These are phyloP conservation scores for Vigna reflexopilosa DNA, from an alignment of 306 rosid genomes.

Conservation along the genomic window DNA sequence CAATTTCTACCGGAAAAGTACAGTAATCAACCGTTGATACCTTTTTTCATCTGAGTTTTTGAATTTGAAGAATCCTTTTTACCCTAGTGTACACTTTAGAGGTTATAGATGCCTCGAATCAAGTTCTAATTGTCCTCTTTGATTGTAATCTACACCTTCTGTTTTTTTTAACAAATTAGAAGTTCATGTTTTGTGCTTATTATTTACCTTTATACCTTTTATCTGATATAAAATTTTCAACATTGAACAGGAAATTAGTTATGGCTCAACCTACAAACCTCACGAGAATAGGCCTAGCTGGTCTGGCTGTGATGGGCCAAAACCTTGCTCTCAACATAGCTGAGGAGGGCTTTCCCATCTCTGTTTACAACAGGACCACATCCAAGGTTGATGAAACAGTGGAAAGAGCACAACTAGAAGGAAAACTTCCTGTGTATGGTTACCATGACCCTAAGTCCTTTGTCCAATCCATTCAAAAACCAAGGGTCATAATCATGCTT, in stretches of 20 bases:
- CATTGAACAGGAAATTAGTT: constrained; percentile 50
- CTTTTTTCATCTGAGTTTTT: too few relatives aligned
- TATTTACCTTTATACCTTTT: background rate
- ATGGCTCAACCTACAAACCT: constrained; percentile 61
- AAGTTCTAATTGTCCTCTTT: constrained; percentile 2
- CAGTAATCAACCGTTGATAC: too few relatives aligned
- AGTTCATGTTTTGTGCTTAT: background rate
- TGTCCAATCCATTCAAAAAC: constrained; percentile 77
- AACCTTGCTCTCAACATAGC: constrained; percentile 86
- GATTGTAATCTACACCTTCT: constrained; percentile 20
- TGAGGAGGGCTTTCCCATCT: constrained; percentile 83
- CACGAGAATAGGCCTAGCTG: constrained; percentile 82
- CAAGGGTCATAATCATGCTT: constrained; percentile 80
- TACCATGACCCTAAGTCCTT: constrained; percentile 81
- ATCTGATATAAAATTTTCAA: constrained; percentile 22
- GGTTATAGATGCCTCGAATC: background rate
- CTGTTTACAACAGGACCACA: constrained; percentile 80
- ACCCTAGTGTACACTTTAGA: background rate
- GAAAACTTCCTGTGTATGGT: constrained; percentile 76
- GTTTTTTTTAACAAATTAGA: background rate
- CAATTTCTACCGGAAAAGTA: background rate
- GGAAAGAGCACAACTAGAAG: constrained; percentile 74
- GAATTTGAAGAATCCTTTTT: too few relatives aligned
- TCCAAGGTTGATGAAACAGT: constrained; percentile 87
- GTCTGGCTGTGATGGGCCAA: constrained; percentile 89